Evolutionary conservation across 306 rosid genomes (phyloP).

Genomic region (Mimosa pudica): DNA sequence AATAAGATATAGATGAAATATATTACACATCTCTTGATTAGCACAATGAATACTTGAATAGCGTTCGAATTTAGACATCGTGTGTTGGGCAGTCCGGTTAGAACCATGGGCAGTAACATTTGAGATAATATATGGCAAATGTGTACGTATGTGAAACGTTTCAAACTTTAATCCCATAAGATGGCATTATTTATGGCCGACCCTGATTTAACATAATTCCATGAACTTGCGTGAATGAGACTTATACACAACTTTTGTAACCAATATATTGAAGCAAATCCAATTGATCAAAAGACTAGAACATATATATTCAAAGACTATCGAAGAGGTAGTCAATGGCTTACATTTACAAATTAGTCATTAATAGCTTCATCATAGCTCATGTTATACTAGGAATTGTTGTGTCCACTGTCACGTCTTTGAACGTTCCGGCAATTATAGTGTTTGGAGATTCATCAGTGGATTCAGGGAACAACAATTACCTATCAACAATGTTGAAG

Average conservation of each 20-base stretch:
- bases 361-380: conserved; percentile 16
- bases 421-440: conserved; percentile 46
- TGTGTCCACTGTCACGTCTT: not conserved
- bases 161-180: not conserved
- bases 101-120: not conserved
- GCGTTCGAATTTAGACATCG: too few relatives aligned
- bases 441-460: conserved; percentile 71
- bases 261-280: not conserved
- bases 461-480: conserved; percentile 69
- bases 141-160: not conserved
- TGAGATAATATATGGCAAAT: not conserved
- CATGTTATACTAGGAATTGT: conserved; percentile 23
- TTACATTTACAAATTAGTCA: not conserved
- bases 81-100: not conserved
- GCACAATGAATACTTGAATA: too few relatives aligned
- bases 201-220: not conserved
- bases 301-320: not conserved
- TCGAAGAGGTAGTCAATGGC: not conserved
- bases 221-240: not conserved
- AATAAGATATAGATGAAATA: too few relatives aligned
- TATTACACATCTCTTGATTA: not conserved
- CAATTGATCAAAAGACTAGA: not conserved
- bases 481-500: conserved; percentile 51
- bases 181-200: not conserved
- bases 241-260: not conserved